Percentiles rank a stretch among this genome's conserved stretches.
These are phyloP conservation scores for Yamadazyma songkhlaensis DNA, from an alignment of 1,139 yeast species.

Conservation along the genomic window DNA sequence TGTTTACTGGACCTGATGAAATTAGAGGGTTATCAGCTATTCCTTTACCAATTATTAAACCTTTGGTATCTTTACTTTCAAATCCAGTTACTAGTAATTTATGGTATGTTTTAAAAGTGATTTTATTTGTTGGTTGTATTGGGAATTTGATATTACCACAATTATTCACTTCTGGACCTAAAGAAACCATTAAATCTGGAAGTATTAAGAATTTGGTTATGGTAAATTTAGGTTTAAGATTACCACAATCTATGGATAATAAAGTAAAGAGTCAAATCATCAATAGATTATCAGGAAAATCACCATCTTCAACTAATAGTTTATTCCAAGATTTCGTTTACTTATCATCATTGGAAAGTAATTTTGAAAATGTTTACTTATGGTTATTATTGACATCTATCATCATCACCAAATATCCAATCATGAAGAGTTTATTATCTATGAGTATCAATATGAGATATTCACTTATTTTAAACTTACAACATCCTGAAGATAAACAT, in stretches of 20 bases:
- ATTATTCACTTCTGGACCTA: conserved; percentile 9
- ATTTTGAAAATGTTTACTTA: conserved; percentile 38
- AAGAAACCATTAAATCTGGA: conserved; percentile 5
- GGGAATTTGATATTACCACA: conserved; percentile 24
- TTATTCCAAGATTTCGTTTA: conserved; percentile 28
- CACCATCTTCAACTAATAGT: conserved; percentile 13
- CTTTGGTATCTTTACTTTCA: conserved; percentile 22
- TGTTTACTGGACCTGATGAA: conserved; percentile 35
- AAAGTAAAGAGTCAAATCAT: conserved; percentile 19
- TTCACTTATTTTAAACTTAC: conserved; percentile 29
- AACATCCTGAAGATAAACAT: conserved; percentile 24
- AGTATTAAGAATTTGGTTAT: conserved; percentile 22
- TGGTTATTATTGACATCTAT: conserved; percentile 30
- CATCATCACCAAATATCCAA: conserved; percentile 21
- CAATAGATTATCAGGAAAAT: conserved; percentile 23
- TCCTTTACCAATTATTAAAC: conserved; percentile 19
- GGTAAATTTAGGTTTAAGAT: conserved; percentile 27
- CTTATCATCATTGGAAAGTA: conserved; percentile 29
- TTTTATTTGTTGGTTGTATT: conserved; percentile 26
- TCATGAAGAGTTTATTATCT: conserved; percentile 19
- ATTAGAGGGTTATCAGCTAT: conserved; percentile 39
- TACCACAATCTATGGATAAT: conserved; percentile 23
- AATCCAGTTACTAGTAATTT: conserved; percentile 22
- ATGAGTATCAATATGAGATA: conserved; percentile 27
- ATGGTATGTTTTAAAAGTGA: conserved; percentile 25